These are phyloP conservation scores for Globomyces pollinis-pini DNA, from an alignment of 192 early-diverging fungal species.

Conservation along the genomic window DNA sequence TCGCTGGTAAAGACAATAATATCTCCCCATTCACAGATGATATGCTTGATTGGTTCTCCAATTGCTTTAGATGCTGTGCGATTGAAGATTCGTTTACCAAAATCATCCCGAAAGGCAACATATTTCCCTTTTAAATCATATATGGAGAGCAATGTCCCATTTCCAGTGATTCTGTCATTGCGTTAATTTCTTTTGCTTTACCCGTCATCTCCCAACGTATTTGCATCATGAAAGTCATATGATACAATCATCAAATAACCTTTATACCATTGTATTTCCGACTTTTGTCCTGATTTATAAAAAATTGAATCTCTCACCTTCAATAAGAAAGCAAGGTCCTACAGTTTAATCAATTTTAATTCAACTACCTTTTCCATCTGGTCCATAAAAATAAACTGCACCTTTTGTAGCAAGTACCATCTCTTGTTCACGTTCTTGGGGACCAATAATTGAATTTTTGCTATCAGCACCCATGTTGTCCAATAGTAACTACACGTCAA, in stretches of 20 bases:
- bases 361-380: constrained; percentile 88
- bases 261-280: constrained; percentile 54
- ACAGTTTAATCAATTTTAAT: no score
- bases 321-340: constrained; percentile 87
- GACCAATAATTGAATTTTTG: constrained; percentile 62
- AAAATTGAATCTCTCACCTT: constrained; percentile 56
- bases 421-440: constrained; percentile 55
- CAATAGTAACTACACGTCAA: background rate
- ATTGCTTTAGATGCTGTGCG: background rate
- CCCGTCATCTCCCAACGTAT: constrained; percentile 11
- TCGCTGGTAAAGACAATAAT: constrained; percentile 77
- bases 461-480: background rate
- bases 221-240: background rate
- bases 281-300: background rate
- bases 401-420: constrained; percentile 76
- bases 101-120: constrained; percentile 76
- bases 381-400: constrained; percentile 84
- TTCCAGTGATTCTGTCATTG: background rate
- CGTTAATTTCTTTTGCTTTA: background rate
- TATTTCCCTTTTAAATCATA: constrained; percentile 91
- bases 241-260: constrained; percentile 70
- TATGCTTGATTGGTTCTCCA: constrained; percentile 37
- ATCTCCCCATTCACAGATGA: constrained; percentile 83
- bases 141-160: constrained; percentile 55
- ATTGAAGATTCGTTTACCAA: constrained; percentile 56